Evolutionary conservation across 768 basidiomycete species (phyloP), one percentile per base, ranked within the genome.

Genomic region (Suillus subluteus): DNA sequence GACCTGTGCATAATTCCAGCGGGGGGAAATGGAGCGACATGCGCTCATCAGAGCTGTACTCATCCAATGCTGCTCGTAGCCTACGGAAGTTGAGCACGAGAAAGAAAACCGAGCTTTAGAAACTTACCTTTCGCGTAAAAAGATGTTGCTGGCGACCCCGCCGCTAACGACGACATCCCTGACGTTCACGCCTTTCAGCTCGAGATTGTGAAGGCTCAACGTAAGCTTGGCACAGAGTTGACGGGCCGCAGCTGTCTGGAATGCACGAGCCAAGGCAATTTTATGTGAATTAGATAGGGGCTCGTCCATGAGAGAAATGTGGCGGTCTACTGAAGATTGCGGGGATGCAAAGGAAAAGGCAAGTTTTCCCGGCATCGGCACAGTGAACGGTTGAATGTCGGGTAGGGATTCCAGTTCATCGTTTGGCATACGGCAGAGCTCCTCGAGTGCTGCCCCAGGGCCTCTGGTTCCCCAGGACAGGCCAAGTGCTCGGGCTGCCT

Each of bases 81-180:
- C 84, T 85, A 65, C 41, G 32, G 55, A 7, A 16, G 0, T 18
- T 76, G 2, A 72, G 58, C 0, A 26, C 2, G 9, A 37, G 38
- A 38, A 6, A 8, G 26, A 23, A 59, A 48, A 59, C 48, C 23
- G 13, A 23, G 63, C 13, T 48, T 44, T 38, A 21, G 23, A 5
- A 16, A 71, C 82, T 54, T 61, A 93, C 95, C 89, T 82, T 54
- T 82, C 67, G 18, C 94, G 82, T 65, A 99, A 79, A 69, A 83
- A 88, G 30, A 69, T 55, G 71, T 99, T 99, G 70, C 94, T 94
- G 18, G 96, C 97, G 0, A 99, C 97, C 2, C 97, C 97, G 0
- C 97, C 97, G 66, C 94, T 95, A 18, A 92, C 88, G 1, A 98
- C 93, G 32, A 99, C 69, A 63, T 89, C 82, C 13, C 75, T 76